Percentiles rank a stretch among this genome's conserved stretches.
These are phyloP conservation scores for Cadophora luteo-olivacea DNA, from an alignment of 2,329 filamentous ascomycete species.

Conservation along the genomic window DNA sequence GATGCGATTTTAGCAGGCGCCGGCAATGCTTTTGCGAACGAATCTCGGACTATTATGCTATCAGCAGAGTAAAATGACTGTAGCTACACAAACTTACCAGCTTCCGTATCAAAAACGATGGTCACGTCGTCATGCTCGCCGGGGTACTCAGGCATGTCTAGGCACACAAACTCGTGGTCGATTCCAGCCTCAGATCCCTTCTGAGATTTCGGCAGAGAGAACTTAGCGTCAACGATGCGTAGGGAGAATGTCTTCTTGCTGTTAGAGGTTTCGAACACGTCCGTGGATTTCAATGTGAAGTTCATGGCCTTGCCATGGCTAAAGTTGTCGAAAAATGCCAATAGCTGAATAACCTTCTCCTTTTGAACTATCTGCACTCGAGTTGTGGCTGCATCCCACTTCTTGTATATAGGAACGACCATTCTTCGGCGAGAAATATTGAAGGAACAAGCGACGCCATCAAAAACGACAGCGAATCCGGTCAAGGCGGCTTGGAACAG, in stretches of 20 bases:
- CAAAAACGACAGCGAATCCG: slow-evolving; percentile 78
- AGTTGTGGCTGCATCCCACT: slow-evolving; percentile 84
- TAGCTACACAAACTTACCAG: slow-evolving; percentile 42
- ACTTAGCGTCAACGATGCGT: slow-evolving; percentile 88
- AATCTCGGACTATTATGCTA: slow-evolving; percentile 34
- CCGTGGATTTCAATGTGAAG: slow-evolving; percentile 83
- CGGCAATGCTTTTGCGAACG: slow-evolving; percentile 44
- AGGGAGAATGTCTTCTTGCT: slow-evolving; percentile 72
- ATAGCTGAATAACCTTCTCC: slow-evolving; percentile 76
- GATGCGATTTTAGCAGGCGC: slow-evolving; percentile 44
- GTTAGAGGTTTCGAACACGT: slow-evolving; percentile 76
- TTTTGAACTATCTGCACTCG: slow-evolving; percentile 81
- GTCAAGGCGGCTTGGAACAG: slow-evolving; percentile 80
- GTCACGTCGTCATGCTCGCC: slow-evolving; percentile 93
- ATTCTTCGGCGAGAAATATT: slow-evolving; percentile 84
- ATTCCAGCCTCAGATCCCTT: slow-evolving; percentile 55
- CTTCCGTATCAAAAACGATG: slow-evolving; percentile 81
- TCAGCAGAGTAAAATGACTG: slow-evolving; percentile 32
- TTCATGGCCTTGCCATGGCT: slow-evolving; percentile 88
- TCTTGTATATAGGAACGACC: slow-evolving; percentile 93
- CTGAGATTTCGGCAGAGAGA: slow-evolving; percentile 72
- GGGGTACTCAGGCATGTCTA: slow-evolving; percentile 88
- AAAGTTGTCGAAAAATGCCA: slow-evolving; percentile 90
- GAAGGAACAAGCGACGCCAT: slow-evolving; percentile 75
- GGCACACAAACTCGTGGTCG: slow-evolving; percentile 77